Percentiles rank a stretch among this genome's conserved stretches.
These are phyloP conservation scores for Nidula microcarpa DNA, from an alignment of 768 basidiomycete genomes.

Conservation along the genomic window DNA sequence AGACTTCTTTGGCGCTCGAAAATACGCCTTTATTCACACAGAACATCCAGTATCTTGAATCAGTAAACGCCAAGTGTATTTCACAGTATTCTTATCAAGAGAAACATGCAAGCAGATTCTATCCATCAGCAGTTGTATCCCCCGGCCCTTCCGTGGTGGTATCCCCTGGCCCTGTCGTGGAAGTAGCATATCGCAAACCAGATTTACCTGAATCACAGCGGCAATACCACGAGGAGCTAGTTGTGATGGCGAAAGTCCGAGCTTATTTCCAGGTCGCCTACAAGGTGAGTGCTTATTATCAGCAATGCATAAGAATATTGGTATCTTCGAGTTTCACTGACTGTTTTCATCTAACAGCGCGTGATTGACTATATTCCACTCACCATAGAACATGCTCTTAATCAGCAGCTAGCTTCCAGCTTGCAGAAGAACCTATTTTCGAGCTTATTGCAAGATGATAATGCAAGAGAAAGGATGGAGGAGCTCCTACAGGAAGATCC, in stretches of 20 bases:
- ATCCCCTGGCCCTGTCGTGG: too few relatives aligned
- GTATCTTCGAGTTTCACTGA: neutral
- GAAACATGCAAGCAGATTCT: neutral
- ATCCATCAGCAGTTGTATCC: too few relatives aligned
- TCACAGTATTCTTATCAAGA: neutral
- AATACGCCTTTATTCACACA: slow-evolving; percentile 30
- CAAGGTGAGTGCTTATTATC: slow-evolving; percentile 31
- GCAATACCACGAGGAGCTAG: slow-evolving; percentile 34
- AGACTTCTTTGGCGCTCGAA: slow-evolving; percentile 34
- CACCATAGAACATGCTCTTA: slow-evolving; percentile 41
- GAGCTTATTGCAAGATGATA: slow-evolving; percentile 27
- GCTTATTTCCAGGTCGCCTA: slow-evolving; percentile 56
- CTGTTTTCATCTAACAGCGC: slow-evolving; percentile 28
- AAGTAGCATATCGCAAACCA: too few relatives aligned
- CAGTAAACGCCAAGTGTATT: slow-evolving; percentile 16
- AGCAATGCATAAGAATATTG: neutral
- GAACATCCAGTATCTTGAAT: slow-evolving; percentile 13
- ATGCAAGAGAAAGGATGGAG: slow-evolving; percentile 13
- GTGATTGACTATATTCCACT: slow-evolving; percentile 52
- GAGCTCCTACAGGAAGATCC: slow-evolving; percentile 39
- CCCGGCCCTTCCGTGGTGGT: too few relatives aligned
- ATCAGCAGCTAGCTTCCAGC: slow-evolving; percentile 30
- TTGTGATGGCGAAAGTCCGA: slow-evolving; percentile 50
- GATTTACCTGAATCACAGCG: neutral
- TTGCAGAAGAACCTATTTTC: slow-evolving; percentile 17